Evolutionary conservation across 768 basidiomycete genomes (phyloP).

Genomic region (Calvatia gigantea): DNA sequence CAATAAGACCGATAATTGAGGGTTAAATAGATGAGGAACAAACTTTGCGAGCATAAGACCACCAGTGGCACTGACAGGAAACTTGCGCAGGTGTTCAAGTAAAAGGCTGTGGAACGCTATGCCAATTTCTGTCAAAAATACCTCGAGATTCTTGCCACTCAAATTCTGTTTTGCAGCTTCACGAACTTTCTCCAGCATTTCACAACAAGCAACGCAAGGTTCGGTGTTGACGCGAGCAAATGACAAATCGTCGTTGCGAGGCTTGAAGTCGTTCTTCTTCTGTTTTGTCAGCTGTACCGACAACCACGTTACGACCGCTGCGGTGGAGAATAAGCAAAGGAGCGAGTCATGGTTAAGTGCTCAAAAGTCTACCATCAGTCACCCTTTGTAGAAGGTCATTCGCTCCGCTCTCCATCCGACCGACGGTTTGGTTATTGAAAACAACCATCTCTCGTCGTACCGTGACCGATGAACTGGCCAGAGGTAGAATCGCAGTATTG

Average conservation of each 20-base stretch:
- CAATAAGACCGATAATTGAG: neutral
- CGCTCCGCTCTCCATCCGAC: constrained; percentile 77
- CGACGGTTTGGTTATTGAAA: constrained; percentile 86
- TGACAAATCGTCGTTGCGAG: constrained; percentile 91
- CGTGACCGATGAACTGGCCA: constrained; percentile 83
- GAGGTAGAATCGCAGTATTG: constrained; percentile 83
- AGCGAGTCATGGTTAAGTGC: constrained; percentile 1
- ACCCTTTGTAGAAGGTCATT: constrained; percentile 79
- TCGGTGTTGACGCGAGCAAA: constrained; percentile 95
- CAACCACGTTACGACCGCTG: constrained; percentile 76
- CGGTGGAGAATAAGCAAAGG: neutral
- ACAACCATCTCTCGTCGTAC: constrained; percentile 88
- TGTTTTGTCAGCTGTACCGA: constrained; percentile 79
- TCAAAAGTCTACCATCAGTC: constrained; percentile 61
- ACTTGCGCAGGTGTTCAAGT: constrained; percentile 92
- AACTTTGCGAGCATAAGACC: constrained; percentile 98
- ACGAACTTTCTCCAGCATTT: constrained; percentile 75
- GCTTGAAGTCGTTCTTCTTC: constrained; percentile 96
- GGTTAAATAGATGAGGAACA: constrained; percentile 22
- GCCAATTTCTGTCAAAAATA: constrained; percentile 91
- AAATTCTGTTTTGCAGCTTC: constrained; percentile 73
- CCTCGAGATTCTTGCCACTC: constrained; percentile 90
- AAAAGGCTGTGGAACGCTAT: constrained; percentile 93
- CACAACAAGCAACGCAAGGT: constrained; percentile 84
- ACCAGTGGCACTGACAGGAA: constrained; percentile 94